Evolutionary conservation across 169 alveolate genomes (phyloP).

Genomic region (Cryptosporidium felis): DNA sequence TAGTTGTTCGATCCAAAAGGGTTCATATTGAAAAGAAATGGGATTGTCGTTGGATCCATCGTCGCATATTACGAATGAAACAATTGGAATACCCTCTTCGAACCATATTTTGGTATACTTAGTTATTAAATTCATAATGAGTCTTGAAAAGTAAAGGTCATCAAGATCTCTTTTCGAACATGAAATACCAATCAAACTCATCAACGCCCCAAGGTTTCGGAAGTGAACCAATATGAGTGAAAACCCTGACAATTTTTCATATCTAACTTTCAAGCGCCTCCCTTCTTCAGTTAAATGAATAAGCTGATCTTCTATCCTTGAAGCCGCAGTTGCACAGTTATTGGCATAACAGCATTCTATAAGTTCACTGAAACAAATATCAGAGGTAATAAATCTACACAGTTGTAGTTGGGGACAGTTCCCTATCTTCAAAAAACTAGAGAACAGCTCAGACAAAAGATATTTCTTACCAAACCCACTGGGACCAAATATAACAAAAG

Average conservation of each 20-base stretch:
- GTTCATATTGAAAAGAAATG: too few species aligned
- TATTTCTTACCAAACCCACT: conserved; percentile 7
- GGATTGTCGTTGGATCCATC: not conserved
- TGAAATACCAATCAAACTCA: too few species aligned
- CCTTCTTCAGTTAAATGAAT: not conserved
- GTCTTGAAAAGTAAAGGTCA: not conserved
- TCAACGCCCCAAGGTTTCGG: too few species aligned
- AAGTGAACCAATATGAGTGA: too few species aligned
- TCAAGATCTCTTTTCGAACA: too few species aligned
- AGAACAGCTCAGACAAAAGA: not conserved
- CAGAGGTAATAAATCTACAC: not conserved
- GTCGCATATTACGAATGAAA: conserved; percentile 4
- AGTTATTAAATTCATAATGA: not conserved
- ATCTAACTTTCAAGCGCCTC: not conserved
- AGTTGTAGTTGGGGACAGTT: not conserved
- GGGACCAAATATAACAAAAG: not conserved
- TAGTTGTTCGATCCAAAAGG: too few species aligned
- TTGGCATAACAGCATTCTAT: too few species aligned
- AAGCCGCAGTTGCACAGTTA: too few species aligned
- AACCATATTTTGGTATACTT: not conserved
- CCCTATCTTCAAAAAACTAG: not conserved
- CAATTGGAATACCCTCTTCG: not conserved
- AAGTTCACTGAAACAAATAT: not conserved
- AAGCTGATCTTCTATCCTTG: not conserved
- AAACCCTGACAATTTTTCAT: too few species aligned